phyloP scores from a whole-genome alignment of 2,329 filamentous ascomycete species.

The Madurella mycetomatis region DNA sequence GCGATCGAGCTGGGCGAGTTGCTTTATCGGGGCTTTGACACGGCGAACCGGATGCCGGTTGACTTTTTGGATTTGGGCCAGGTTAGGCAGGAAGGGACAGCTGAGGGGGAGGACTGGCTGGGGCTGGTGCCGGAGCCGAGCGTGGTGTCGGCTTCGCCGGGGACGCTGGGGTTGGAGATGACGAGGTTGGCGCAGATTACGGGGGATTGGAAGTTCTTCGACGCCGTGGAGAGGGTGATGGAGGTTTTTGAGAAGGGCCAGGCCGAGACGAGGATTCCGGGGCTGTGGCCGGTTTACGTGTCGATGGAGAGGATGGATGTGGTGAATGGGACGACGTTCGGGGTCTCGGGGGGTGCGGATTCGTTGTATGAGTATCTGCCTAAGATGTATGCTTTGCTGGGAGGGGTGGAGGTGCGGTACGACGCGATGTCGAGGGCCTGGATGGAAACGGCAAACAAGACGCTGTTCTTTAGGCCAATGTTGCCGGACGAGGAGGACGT shows the following conservation, averaged over 20 bases:
- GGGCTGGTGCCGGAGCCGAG: slow-evolving; percentile 32
- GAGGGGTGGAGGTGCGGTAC: slow-evolving; percentile 39
- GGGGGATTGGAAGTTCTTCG: slow-evolving; percentile 67
- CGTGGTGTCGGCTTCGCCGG: slow-evolving; percentile 44
- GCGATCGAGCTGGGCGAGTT: slow-evolving; percentile 44
- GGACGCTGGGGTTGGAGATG: slow-evolving; percentile 68
- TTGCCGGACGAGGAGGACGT: slow-evolving; percentile 26
- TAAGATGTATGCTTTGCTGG: slow-evolving; percentile 51
- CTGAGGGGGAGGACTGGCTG: neutral
- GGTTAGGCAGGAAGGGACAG: slow-evolving; percentile 34
- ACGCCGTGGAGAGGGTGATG: slow-evolving; percentile 67
- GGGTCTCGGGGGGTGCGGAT: slow-evolving; percentile 35
- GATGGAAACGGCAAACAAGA: neutral
- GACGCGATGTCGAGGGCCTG: neutral
- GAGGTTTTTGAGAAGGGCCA: slow-evolving; percentile 57
- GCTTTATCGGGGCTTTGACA: slow-evolving; percentile 44
- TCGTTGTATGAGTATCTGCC: slow-evolving; percentile 48
- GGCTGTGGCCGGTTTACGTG: slow-evolving; percentile 65
- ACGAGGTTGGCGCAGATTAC: slow-evolving; percentile 69
- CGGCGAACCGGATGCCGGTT: slow-evolving; percentile 43
- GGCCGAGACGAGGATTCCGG: slow-evolving; percentile 61
- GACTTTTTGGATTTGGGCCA: slow-evolving; percentile 39
- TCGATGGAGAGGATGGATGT: slow-evolving; percentile 50
- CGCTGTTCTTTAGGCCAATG: neutral
- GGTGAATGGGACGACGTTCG: slow-evolving; percentile 30